Conservation (phyloP, 805 yeast genomes). For the Wickerhamiella alocasiicola region DNA sequence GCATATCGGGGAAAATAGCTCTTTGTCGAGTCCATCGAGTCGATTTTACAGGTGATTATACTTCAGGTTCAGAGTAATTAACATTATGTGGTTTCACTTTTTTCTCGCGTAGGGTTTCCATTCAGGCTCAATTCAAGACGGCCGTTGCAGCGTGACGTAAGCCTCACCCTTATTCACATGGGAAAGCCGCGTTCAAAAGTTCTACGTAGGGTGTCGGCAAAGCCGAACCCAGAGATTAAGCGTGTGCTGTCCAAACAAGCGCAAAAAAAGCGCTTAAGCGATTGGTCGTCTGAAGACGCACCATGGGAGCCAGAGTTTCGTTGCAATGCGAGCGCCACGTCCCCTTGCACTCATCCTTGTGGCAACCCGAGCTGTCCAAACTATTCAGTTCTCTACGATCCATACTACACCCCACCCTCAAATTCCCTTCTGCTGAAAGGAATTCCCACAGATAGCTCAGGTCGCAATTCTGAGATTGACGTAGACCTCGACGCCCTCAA, state of each 20-base stretch:
- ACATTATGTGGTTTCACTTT: too few relatives aligned
- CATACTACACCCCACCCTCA: conserved; percentile 10
- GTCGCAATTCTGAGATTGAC: conserved; percentile 22
- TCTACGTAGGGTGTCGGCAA: conserved; percentile 3
- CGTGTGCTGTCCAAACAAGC: conserved; percentile 5
- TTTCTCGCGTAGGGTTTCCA: too few relatives aligned
- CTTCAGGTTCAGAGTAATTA: too few relatives aligned
- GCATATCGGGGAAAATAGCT: too few relatives aligned
- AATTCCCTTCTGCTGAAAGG: conserved; percentile 4
- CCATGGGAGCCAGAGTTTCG: conserved; percentile 8
- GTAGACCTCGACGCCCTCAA: conserved; percentile 67
- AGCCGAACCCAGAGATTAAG: conserved; percentile 5
- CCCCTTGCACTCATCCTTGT: conserved; percentile 6
- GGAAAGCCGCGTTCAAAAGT: conserved; percentile 10
- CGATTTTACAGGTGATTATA: too few relatives aligned
- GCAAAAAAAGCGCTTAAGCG: conserved; percentile 6
- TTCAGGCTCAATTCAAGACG: too few relatives aligned
- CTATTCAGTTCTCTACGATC: conserved; percentile 6
- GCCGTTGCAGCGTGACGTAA: too few relatives aligned
- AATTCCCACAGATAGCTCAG: conserved; percentile 7
- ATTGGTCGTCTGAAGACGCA: conserved; percentile 8
- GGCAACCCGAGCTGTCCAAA: conserved; percentile 8
- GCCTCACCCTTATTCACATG: neutral
- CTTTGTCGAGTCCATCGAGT: too few relatives aligned
- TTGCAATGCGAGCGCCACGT: conserved; percentile 7